Conservation (phyloP, 352 stramenopile species). For the Globisporangium ultimum region DNA sequence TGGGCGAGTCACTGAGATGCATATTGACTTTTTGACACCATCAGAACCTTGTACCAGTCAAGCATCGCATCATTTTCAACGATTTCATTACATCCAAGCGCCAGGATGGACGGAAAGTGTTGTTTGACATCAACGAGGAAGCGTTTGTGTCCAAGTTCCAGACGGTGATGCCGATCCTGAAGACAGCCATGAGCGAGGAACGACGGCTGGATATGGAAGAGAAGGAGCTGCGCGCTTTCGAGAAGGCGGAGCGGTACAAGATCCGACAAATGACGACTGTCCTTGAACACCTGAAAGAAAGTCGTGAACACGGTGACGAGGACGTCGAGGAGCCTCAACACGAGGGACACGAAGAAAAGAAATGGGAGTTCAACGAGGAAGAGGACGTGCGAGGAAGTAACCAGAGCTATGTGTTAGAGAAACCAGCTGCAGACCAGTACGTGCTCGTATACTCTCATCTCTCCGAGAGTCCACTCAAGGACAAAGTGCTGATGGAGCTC, state of each 20-base stretch:
- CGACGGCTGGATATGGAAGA: constrained; percentile 35
- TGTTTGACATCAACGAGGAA: constrained; percentile 54
- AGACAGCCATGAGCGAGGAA: constrained; percentile 45
- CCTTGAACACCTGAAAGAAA: constrained; percentile 10
- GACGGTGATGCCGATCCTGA: constrained; percentile 40
- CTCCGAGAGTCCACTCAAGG: constrained; percentile 10
- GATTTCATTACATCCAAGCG: constrained; percentile 40
- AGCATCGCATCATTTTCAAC: constrained; percentile 50
- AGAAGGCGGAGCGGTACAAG: constrained; percentile 13
- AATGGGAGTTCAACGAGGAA: neutral
- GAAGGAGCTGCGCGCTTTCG: constrained; percentile 27
- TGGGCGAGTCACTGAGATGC: neutral
- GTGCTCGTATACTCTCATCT: constrained; percentile 14
- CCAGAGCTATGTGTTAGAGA: neutral
- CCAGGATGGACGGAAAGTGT: constrained; percentile 26
- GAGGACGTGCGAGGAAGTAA: neutral
- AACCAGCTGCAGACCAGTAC: neutral
- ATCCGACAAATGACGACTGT: constrained; percentile 22
- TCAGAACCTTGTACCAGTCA: constrained; percentile 39
- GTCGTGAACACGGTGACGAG: constrained; percentile 6
- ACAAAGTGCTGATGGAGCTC: constrained; percentile 10
- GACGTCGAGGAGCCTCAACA: neutral
- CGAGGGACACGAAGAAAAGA: constrained; percentile 2
- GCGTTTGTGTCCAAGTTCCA: constrained; percentile 40
- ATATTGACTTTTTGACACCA: neutral